Conservation (phyloP, 306 rosid genomes). For the Senna siamea region DNA sequence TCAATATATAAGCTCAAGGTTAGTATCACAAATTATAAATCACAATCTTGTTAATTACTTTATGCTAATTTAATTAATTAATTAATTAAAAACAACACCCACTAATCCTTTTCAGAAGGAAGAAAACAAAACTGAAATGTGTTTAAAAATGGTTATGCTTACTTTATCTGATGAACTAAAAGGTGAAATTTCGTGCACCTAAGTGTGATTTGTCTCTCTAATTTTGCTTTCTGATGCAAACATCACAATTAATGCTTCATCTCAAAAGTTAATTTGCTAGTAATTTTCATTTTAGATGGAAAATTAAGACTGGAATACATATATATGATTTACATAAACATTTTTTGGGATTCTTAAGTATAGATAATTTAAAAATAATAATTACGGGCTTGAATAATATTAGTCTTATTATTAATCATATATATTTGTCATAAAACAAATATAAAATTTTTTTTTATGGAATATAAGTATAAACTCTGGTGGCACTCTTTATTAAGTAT, state of each 20-base stretch:
- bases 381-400: too few species aligned
- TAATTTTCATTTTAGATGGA: conserved; percentile 9
- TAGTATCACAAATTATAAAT: too few species aligned
- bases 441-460: too few species aligned
- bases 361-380: not conserved
- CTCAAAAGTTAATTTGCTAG: conserved; percentile 4
- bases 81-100: not conserved
- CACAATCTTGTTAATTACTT: too few species aligned
- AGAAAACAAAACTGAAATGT: not conserved
- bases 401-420: too few species aligned
- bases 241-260: conserved; percentile 16
- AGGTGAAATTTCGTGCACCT: not conserved
- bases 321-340: not conserved
- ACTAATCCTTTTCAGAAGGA: not conserved
- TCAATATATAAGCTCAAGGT: too few species aligned
- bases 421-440: too few species aligned
- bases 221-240: conserved; percentile 17
- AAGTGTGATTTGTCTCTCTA: not conserved
- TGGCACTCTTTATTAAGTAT: too few species aligned
- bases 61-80: too few species aligned
- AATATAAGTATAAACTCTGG: too few species aligned
- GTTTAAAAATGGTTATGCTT: not conserved
- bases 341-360: not conserved
- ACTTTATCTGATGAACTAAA: not conserved
- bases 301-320: conserved; percentile 4